These are phyloP conservation scores for Sarcodon sp. DNA, from an alignment of 768 basidiomycete genomes.

Conservation along the genomic window DNA sequence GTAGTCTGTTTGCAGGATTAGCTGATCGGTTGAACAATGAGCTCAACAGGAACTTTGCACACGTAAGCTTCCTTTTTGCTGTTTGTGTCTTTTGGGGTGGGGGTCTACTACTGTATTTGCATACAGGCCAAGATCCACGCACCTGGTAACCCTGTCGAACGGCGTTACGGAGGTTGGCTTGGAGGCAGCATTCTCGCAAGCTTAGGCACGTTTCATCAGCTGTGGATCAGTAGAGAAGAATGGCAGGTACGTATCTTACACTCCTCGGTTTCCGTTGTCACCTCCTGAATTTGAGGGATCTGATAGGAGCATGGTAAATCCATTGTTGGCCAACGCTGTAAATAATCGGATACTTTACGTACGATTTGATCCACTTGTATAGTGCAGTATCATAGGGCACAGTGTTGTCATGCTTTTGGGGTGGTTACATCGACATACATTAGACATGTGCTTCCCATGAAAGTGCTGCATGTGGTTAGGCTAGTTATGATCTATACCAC, in stretches of 20 bases:
- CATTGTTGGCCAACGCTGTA: slow-evolving; percentile 80
- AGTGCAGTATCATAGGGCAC: too few relatives aligned
- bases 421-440: too few relatives aligned
- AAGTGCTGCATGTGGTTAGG: too few relatives aligned
- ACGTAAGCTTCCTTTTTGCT: slow-evolving; percentile 36
- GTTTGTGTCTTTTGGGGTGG: not conserved
- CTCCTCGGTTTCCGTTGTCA: not conserved
- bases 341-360: slow-evolving; percentile 22
- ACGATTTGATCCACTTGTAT: too few relatives aligned
- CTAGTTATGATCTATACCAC: too few relatives aligned
- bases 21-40: slow-evolving; percentile 74
- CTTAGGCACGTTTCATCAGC: slow-evolving; percentile 93
- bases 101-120: not conserved
- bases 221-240: slow-evolving; percentile 91
- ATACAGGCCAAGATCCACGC: slow-evolving; percentile 82
- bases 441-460: too few relatives aligned
- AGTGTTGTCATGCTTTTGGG: too few relatives aligned
- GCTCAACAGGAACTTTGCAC: slow-evolving; percentile 59
- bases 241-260: slow-evolving; percentile 54
- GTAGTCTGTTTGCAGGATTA: slow-evolving; percentile 77
- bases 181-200: slow-evolving; percentile 93
- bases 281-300: not conserved
- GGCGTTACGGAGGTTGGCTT: slow-evolving; percentile 88
- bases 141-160: slow-evolving; percentile 81
- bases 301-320: slow-evolving; percentile 68